Evolutionary conservation across 495 filamentous ascomycete genomes (phyloP).

Genomic region (Astrothelium macrocarpum): DNA sequence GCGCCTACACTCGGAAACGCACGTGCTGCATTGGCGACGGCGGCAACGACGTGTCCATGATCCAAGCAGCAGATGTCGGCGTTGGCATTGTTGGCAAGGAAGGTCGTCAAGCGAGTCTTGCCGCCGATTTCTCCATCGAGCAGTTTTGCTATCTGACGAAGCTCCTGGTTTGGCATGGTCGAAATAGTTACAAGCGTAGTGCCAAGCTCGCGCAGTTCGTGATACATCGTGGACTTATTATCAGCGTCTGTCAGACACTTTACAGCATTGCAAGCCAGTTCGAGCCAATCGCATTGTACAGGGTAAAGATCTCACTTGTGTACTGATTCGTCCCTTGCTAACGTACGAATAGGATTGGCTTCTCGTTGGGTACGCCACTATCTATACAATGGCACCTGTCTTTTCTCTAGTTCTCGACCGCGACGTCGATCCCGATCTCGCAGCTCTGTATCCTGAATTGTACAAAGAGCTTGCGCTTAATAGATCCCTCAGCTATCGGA

Average conservation of each 20-base stretch:
- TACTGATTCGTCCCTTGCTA: not conserved
- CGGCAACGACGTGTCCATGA: slow-evolving; percentile 98
- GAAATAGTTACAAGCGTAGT: slow-evolving; percentile 90
- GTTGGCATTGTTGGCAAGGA: slow-evolving; percentile 98
- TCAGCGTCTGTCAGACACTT: slow-evolving; percentile 91
- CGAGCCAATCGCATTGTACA: slow-evolving; percentile 88
- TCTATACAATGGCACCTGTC: slow-evolving; percentile 92
- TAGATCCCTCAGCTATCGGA: slow-evolving; percentile 74
- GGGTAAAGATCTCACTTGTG: slow-evolving; percentile 30
- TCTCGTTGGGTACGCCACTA: slow-evolving; percentile 89
- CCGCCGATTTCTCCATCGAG: slow-evolving; percentile 90
- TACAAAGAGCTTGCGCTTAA: slow-evolving; percentile 92
- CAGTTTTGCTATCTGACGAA: slow-evolving; percentile 96
- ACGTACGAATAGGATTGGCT: slow-evolving; percentile 65
- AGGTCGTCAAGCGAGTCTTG: slow-evolving; percentile 85
- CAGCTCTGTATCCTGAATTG: slow-evolving; percentile 91
- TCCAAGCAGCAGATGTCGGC: slow-evolving; percentile 94
- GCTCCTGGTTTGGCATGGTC: slow-evolving; percentile 93
- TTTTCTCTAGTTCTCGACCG: slow-evolving; percentile 93
- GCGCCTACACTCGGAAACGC: slow-evolving; percentile 81
- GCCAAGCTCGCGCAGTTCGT: slow-evolving; percentile 97
- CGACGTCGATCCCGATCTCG: slow-evolving; percentile 86
- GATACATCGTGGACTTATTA: slow-evolving; percentile 93
- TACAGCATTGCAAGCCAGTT: slow-evolving; percentile 87
- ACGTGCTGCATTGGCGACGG: slow-evolving; percentile 96